phyloP scores from a whole-genome alignment of 1,284 basidiomycete genomes.

The Marasmius oreades region DNA sequence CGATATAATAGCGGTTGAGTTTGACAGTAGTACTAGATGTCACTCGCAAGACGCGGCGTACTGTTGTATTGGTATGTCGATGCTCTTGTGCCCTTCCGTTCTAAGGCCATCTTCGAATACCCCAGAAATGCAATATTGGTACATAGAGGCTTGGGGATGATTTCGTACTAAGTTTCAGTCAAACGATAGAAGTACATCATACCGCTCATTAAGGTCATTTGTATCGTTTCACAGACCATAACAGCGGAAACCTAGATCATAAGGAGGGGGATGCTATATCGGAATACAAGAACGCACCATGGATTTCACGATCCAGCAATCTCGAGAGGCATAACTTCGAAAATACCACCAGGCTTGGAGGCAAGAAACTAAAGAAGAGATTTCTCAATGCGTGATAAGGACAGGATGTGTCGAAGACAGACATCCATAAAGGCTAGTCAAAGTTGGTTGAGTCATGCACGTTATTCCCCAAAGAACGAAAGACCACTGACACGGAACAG shows the following conservation, averaged over 20 bases:
- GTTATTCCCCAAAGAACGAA: too few species aligned
- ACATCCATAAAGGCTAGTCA: too few species aligned
- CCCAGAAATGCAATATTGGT: neutral
- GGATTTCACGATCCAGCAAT: neutral
- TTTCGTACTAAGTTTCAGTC: neutral
- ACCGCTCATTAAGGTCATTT: neutral
- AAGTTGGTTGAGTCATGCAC: too few species aligned
- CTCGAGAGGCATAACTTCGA: neutral
- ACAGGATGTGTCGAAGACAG: too few species aligned
- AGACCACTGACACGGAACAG: too few species aligned
- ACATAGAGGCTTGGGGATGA: neutral
- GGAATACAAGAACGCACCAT: neutral
- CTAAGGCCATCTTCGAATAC: too few species aligned
- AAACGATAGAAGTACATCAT: neutral
- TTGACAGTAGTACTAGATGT: neutral
- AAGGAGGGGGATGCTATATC: neutral
- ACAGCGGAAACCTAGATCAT: neutral
- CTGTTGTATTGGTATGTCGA: too few species aligned
- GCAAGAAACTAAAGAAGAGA: neutral
- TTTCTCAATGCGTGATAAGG: too few species aligned
- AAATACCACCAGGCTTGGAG: neutral
- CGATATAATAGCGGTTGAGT: neutral
- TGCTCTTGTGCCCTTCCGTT: too few species aligned
- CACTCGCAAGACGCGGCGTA: too few species aligned
- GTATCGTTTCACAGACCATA: neutral